Percentiles rank a stretch among this genome's conserved stretches.
Evolutionary conservation across 768 basidiomycete species (phyloP).

Genomic region (Polyporus arcularius): DNA sequence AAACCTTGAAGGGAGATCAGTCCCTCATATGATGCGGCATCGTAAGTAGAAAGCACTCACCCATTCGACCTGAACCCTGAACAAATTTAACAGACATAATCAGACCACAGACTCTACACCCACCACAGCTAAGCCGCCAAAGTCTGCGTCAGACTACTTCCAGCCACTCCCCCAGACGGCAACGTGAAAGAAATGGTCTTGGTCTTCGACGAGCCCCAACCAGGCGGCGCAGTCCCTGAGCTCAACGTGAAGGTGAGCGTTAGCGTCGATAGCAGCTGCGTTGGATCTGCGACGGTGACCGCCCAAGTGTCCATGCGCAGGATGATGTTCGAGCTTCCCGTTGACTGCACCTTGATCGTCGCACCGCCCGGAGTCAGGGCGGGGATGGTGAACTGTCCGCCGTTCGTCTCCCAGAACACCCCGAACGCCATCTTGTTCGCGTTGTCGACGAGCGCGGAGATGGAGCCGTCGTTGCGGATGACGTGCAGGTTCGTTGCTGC

Average conservation of each 20-base stretch:
- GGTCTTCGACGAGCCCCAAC: conserved; percentile 29
- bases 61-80: no score
- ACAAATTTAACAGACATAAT: background rate
- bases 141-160: conserved; percentile 44
- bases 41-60: no score
- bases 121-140: conserved; percentile 7
- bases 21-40: no score
- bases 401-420: conserved; percentile 54
- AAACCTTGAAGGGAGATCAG: no score
- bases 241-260: conserved; percentile 39
- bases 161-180: conserved; percentile 47
- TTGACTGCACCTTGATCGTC: conserved; percentile 36
- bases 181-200: conserved; percentile 39
- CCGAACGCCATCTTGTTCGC: conserved; percentile 41
- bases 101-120: background rate
- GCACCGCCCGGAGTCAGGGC: conserved; percentile 25
- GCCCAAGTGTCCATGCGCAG: conserved; percentile 42
- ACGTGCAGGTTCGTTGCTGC: conserved; percentile 35
- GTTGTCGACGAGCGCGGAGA: conserved; percentile 55
- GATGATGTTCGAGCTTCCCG: conserved; percentile 45
- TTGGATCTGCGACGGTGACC: conserved; percentile 64
- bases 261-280: conserved; percentile 46
- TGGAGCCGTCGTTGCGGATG: conserved; percentile 46
- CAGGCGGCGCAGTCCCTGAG: conserved; percentile 23
- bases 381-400: conserved; percentile 44